Percentiles rank a stretch among this genome's conserved stretches.
These are phyloP conservation scores for Vanrija pseudolonga DNA, from an alignment of 1,284 basidiomycete genomes.

Conservation along the genomic window DNA sequence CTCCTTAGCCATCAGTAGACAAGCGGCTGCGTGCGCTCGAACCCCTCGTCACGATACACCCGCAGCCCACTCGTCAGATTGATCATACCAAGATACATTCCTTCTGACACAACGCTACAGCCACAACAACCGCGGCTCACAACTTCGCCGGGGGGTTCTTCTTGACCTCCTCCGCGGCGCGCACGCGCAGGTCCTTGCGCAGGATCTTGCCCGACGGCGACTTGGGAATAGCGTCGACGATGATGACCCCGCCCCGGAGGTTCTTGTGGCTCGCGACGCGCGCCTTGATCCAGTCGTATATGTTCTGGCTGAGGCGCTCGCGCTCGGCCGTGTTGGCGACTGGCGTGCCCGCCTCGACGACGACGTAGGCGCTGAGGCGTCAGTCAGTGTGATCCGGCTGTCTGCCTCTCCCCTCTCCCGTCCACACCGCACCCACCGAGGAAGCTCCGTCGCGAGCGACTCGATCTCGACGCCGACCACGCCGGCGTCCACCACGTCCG, in stretches of 20 bases:
- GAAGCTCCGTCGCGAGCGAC: slow-evolving; percentile 68
- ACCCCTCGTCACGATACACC: too few species aligned
- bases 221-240: slow-evolving; percentile 53
- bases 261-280: slow-evolving; percentile 54
- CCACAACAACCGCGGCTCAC: background rate
- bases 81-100: too few species aligned
- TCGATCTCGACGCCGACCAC: slow-evolving; percentile 64
- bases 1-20: too few species aligned
- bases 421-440: slow-evolving; percentile 52
- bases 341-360: background rate
- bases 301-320: slow-evolving; percentile 51
- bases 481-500: slow-evolving; percentile 64
- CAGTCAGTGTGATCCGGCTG: background rate
- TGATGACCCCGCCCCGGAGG: slow-evolving; percentile 51
- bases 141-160: background rate
- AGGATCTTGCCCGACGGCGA: slow-evolving; percentile 43
- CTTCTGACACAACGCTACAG: too few species aligned
- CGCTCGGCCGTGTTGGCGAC: background rate
- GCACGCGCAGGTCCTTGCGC: slow-evolving; percentile 26
- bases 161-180: slow-evolving; percentile 1
- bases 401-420: too few species aligned
- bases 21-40: too few species aligned
- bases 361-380: slow-evolving; percentile 1
- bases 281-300: slow-evolving; percentile 60
- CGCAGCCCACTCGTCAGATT: too few species aligned